Evolutionary conservation across 768 basidiomycete species (phyloP), one percentile per base, ranked within the genome.

Genomic region (Boletus subcaerulescens): DNA sequence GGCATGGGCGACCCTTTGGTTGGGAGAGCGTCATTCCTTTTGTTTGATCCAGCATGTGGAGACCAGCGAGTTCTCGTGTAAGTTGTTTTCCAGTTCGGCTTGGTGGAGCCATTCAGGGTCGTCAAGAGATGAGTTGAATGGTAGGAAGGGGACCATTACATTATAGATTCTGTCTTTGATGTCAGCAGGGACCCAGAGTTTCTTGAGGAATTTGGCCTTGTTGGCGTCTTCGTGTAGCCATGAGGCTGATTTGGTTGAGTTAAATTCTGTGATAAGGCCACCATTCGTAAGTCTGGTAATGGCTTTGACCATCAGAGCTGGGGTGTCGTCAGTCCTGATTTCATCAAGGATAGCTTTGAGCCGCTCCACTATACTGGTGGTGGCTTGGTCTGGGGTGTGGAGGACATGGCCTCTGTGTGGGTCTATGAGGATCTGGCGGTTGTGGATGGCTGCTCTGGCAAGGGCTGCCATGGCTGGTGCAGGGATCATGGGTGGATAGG

Each of bases 311-410:
- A 0, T 3, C 0, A 41, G 12, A 3, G 3, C 2, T 2, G 31
- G 29, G 18, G 29, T 3, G 0, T 31, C 18, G 0, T 14, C 4
- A 3, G 32, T 13, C 2, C 14, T 31, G 29, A 50, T 50, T 0
- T 7, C 1, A 1, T 31, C 3, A 3, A 50, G 18, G 5, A 41
- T 32, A 0, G 0, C 2, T 11, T 41, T 32, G 2, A 41, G 6
- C 0, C 6, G 7, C 0, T n/a, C 10, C 0, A 18, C 39, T 0
- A 50, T 41, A 12, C 0, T 1, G 1, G 48, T 2, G 0, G 18
- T 32, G 5, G 39, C 4, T 6, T 32, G 39, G 2, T 24, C 5
- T 0, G 24, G 0, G 0, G 15, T 1, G 39, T 41, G 29, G 1
- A 50, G 39, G 3, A 14, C 3, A 7, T 41, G 40, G 14, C 40